Evolutionary conservation across 306 rosid genomes (phyloP).

Genomic region (Cucurbita ficifolia): DNA sequence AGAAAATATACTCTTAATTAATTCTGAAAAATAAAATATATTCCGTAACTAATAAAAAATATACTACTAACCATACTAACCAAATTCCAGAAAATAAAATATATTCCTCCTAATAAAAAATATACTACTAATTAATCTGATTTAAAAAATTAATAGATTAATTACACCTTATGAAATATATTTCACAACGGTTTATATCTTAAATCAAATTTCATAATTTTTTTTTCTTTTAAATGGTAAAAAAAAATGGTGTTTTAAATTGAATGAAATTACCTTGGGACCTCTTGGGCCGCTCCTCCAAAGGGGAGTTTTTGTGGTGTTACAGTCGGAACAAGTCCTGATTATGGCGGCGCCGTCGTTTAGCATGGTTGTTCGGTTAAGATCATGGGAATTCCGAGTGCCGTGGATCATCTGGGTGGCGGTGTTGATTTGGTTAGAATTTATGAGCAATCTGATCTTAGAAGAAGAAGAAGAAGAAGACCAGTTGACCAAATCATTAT

Average conservation of each 20-base stretch:
- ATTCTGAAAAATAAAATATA: too few relatives aligned
- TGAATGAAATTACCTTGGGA: slow-evolving; percentile 53
- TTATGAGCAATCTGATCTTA: slow-evolving; percentile 61
- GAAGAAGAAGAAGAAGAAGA: slow-evolving; percentile 24
- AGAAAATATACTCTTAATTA: too few relatives aligned
- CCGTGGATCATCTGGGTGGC: background rate
- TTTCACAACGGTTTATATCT: too few relatives aligned
- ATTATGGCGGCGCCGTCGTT: slow-evolving; percentile 13
- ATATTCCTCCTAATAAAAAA: too few relatives aligned
- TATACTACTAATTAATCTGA: too few relatives aligned
- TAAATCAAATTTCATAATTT: too few relatives aligned
- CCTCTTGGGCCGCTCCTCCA: slow-evolving; percentile 99
- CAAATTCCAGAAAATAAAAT: too few relatives aligned
- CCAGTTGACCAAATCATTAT: slow-evolving; percentile 34
- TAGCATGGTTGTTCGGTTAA: slow-evolving; percentile 3
- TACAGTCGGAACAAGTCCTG: slow-evolving; percentile 87
- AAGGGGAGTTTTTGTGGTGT: slow-evolving; percentile 90
- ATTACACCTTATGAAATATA: too few relatives aligned
- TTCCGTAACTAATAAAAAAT: too few relatives aligned
- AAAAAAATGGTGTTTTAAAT: background rate
- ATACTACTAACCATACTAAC: too few relatives aligned
- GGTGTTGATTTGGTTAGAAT: slow-evolving; percentile 17
- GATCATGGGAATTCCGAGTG: slow-evolving; percentile 19
- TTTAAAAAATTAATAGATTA: too few relatives aligned
- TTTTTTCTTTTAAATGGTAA: background rate